Evolutionary conservation across 176 grass and related monocot species (phyloP).

Genomic region (Carex pumila): DNA sequence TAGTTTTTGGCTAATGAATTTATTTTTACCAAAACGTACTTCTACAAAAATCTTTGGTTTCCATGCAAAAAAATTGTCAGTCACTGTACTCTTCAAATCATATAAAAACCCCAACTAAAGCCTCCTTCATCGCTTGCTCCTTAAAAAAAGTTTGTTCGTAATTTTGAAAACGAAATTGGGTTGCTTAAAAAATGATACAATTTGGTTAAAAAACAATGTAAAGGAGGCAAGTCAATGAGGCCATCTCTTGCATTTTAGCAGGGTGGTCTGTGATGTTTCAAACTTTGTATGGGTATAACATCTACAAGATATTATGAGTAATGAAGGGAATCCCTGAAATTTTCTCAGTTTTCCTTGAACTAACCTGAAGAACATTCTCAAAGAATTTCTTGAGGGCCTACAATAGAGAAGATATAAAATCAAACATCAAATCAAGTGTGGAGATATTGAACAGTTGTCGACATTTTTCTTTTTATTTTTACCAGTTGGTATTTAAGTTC

Average conservation of each 20-base stretch:
- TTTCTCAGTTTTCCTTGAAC: constrained; percentile 9
- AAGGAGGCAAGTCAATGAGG: not conserved
- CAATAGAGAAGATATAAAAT: constrained; percentile 27
- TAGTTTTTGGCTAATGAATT: not conserved
- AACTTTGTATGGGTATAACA: not conserved
- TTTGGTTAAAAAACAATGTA: not conserved
- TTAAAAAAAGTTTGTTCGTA: not conserved
- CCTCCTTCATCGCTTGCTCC: not conserved
- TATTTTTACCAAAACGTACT: not conserved
- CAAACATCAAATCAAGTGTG: constrained; percentile 27
- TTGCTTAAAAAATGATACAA: not conserved
- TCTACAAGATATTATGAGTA: not conserved
- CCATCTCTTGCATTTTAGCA: not conserved
- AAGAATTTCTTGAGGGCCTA: constrained; percentile 97
- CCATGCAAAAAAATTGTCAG: not conserved
- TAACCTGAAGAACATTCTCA: constrained; percentile 86
- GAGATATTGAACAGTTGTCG: not conserved
- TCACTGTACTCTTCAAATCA: not conserved
- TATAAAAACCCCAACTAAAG: not conserved
- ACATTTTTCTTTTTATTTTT: not conserved
- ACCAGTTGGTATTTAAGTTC: not conserved
- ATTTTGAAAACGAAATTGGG: not conserved
- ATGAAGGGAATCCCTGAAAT: not conserved
- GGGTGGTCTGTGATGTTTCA: not conserved
- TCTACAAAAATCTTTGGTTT: not conserved